Base-by-base conservation (phyloP, 768 basidiomycete species). In the Trametes cubensis region DNA sequence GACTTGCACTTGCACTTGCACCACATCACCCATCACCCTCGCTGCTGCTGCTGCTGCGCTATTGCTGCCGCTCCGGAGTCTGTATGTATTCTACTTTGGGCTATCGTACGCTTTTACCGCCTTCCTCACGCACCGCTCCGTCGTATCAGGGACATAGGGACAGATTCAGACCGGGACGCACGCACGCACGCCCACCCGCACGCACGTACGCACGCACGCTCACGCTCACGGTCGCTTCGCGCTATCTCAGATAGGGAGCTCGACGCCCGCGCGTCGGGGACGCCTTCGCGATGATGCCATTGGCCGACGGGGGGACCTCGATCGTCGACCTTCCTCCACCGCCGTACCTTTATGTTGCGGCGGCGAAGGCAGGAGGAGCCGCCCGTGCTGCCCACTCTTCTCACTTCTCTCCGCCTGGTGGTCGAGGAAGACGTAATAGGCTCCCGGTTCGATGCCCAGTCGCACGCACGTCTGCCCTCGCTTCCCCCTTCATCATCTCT, bases 11-110 rank as follows among this genome's bases (percentile, higher is more conserved):
- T 34, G 34, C 34, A 34, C 34, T 34, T 34, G 34, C 34, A 34
- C 11, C 34, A 34, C 28, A 28, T 28, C 28, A 28, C 7, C 7
- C 28, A 28, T 28, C 28, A 28, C 7, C 28, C 4, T 28, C 28
- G 28, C 28, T 28, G 28, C 28, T 7, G 28, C 28, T 7, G 28
- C 28, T 28, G 28, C 7, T 42, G 44, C 55, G 34, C 34, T 34
- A 34, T 11, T 34, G 34, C 34, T 34, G 34, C 34, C 34, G 34
- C 34, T 34, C n/a, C 34, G 34, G 34, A 44, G 44, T 60, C 18
- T 60, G 53, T 60, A 54, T 54, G 51, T 59, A 50, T 54, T 48
- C 59, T 60, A 55, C 59, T 54, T 39, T 45, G 30, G 44, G 52
- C 41, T 60, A 60, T 60, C 59, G 53, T 55, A 60, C 52, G 58